These are phyloP conservation scores for Tulasnella calospora DNA, from an alignment of 768 basidiomycete genomes.

Conservation along the genomic window DNA sequence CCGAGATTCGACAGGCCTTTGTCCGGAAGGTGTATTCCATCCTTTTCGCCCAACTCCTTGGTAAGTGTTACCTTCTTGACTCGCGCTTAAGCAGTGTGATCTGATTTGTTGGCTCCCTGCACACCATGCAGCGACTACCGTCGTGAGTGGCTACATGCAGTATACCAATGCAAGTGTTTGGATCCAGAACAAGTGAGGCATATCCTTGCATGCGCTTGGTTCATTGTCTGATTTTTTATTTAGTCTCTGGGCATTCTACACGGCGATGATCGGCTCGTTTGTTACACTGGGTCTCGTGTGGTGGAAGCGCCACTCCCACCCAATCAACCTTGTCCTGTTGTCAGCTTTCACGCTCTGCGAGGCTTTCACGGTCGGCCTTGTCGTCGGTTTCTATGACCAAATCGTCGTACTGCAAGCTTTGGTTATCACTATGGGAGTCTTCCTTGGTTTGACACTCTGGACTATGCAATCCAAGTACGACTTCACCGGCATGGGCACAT, in stretches of 20 bases:
- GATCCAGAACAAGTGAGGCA: conserved; percentile 63
- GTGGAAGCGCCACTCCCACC: conserved; percentile 90
- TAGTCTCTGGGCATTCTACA: conserved; percentile 64
- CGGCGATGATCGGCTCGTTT: conserved; percentile 73
- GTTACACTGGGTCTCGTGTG: conserved; percentile 74
- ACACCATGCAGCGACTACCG: conserved; percentile 62
- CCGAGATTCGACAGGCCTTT: conserved; percentile 75
- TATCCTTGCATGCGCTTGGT: conserved; percentile 5
- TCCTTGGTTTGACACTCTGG: conserved; percentile 89
- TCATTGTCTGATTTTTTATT: conserved; percentile 15
- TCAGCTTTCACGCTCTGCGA: conserved; percentile 87
- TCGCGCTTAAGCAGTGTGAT: not conserved
- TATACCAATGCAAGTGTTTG: conserved; percentile 61
- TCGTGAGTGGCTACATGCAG: conserved; percentile 69
- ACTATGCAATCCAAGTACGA: conserved; percentile 97
- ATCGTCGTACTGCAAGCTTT: conserved; percentile 79
- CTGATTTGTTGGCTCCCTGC: not conserved
- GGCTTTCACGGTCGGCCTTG: conserved; percentile 82
- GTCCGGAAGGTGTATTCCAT: conserved; percentile 89
- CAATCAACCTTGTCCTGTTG: conserved; percentile 79
- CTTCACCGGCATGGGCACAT: conserved; percentile 74
- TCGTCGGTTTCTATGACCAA: conserved; percentile 69
- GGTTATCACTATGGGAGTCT: conserved; percentile 85
- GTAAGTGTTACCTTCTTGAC: conserved; percentile 45
- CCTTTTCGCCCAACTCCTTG: conserved; percentile 46